Evolutionary conservation across 1,284 basidiomycete genomes (phyloP).

Genomic region (Ceratobasidium sp.): DNA sequence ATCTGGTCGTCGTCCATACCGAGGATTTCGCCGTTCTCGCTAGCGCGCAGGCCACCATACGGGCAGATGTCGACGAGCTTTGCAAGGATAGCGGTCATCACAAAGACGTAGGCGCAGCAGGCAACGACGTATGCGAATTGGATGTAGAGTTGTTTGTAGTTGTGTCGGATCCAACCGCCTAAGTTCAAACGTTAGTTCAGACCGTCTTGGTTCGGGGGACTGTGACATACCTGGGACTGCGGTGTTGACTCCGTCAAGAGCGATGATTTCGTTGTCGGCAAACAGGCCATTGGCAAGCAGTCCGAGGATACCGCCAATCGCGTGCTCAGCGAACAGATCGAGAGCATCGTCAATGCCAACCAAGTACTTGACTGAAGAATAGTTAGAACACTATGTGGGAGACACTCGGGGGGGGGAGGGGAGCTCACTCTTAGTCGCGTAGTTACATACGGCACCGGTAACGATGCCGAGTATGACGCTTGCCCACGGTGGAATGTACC

Average conservation of each 20-base stretch:
- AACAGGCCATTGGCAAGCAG: conserved; percentile 85
- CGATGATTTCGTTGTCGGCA: conserved; percentile 71
- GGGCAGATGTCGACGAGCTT: conserved; percentile 83
- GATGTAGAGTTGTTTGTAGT: conserved; percentile 79
- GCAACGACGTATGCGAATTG: conserved; percentile 88
- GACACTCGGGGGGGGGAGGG: not conserved
- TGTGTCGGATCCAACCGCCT: conserved; percentile 80
- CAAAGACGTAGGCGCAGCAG: conserved; percentile 72
- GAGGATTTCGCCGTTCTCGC: conserved; percentile 82
- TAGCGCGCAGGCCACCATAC: conserved; percentile 78
- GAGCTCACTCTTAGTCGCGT: conserved; percentile 84
- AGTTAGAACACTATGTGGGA: not conserved
- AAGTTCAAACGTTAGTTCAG: conserved; percentile 57
- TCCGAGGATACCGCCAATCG: conserved; percentile 89
- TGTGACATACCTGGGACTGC: conserved; percentile 51
- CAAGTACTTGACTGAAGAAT: conserved; percentile 71
- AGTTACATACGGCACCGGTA: conserved; percentile 84
- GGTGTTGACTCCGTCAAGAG: conserved; percentile 82
- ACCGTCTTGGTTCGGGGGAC: not conserved
- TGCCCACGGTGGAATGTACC: conserved; percentile 75
- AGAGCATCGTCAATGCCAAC: conserved; percentile 84
- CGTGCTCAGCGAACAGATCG: conserved; percentile 93
- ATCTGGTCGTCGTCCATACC: conserved; percentile 92
- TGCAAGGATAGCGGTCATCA: conserved; percentile 75
- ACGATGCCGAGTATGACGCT: conserved; percentile 83